Conservation (phyloP, 2,329 filamentous ascomycete species). For the Paecilomyces sp. region DNA sequence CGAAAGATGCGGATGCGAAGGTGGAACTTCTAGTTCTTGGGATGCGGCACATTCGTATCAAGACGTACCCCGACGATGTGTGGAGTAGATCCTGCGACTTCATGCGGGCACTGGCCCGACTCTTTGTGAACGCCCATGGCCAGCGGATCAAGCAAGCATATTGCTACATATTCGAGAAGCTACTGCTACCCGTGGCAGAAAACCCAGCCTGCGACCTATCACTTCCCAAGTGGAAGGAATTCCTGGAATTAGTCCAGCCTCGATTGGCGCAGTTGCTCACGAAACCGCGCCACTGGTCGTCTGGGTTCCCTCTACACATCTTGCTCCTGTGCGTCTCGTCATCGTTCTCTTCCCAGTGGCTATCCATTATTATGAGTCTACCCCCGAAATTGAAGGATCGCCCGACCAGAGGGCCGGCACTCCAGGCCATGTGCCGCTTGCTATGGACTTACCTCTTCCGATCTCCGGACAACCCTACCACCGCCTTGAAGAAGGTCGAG, state of each 20-base stretch:
- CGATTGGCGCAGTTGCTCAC: constrained; percentile 76
- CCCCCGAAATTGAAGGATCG: constrained; percentile 82
- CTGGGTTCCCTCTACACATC: constrained; percentile 80
- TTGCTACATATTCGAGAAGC: constrained; percentile 80
- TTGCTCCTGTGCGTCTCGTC: constrained; percentile 84
- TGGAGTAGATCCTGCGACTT: constrained; percentile 90
- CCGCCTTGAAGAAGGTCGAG: constrained; percentile 72
- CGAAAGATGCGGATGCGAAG: constrained; percentile 65
- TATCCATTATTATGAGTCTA: constrained; percentile 68
- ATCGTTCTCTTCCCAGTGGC: constrained; percentile 77
- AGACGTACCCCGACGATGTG: constrained; percentile 61
- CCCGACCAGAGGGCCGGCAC: constrained; percentile 65
- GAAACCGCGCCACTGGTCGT: constrained; percentile 87
- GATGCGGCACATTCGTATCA: constrained; percentile 82
- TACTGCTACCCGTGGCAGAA: constrained; percentile 80
- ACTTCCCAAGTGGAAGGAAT: constrained; percentile 77
- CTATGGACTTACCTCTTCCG: constrained; percentile 94
- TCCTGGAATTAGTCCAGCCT: constrained; percentile 69
- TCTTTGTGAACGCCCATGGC: constrained; percentile 81
- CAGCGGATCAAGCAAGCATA: constrained; percentile 89
- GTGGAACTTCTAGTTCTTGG: constrained; percentile 82
- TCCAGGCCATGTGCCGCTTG: constrained; percentile 83
- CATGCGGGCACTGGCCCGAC: constrained; percentile 68
- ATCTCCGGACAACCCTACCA: constrained; percentile 61
- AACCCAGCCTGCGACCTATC: constrained; percentile 71